Percentiles rank a stretch among this genome's conserved stretches.
Evolutionary conservation across 768 basidiomycete genomes (phyloP).

Genomic region (Rickenella mellea): DNA sequence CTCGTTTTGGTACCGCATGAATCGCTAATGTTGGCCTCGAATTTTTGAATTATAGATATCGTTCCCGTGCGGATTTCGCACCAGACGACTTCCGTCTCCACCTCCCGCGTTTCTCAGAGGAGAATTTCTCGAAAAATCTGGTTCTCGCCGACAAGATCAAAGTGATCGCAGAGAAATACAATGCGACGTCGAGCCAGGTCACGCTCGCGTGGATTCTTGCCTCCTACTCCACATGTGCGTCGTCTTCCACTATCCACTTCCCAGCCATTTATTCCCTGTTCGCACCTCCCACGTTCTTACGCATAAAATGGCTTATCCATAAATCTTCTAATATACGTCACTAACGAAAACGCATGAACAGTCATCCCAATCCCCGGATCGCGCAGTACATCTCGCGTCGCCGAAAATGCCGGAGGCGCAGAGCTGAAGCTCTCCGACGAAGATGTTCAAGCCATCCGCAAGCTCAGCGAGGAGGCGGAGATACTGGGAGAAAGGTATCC

Average conservation of each 20-base stretch:
- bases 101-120: conserved; percentile 7
- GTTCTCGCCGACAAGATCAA: conserved; percentile 14
- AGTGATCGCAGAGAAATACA: conserved; percentile 5
- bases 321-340: too few species aligned
- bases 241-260: neutral
- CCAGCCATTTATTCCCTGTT: too few species aligned
- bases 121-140: conserved; percentile 10
- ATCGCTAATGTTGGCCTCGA: neutral
- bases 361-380: neutral
- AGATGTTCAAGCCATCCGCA: conserved; percentile 16
- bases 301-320: too few species aligned
- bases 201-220: conserved; percentile 23
- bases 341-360: too few species aligned
- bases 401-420: conserved; percentile 18
- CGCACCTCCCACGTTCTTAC: too few species aligned
- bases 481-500: conserved; percentile 11
- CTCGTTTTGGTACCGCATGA: neutral
- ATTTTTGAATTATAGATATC: neutral
- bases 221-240: neutral
- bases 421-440: conserved; percentile 15
- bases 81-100: conserved; percentile 3
- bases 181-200: conserved; percentile 16
- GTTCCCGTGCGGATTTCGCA: conserved; percentile 12
- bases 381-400: conserved; percentile 9
- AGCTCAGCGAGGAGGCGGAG: conserved; percentile 7